Conservation (phyloP, 2,329 filamentous ascomycete genomes). For the Penicillium sp. region DNA sequence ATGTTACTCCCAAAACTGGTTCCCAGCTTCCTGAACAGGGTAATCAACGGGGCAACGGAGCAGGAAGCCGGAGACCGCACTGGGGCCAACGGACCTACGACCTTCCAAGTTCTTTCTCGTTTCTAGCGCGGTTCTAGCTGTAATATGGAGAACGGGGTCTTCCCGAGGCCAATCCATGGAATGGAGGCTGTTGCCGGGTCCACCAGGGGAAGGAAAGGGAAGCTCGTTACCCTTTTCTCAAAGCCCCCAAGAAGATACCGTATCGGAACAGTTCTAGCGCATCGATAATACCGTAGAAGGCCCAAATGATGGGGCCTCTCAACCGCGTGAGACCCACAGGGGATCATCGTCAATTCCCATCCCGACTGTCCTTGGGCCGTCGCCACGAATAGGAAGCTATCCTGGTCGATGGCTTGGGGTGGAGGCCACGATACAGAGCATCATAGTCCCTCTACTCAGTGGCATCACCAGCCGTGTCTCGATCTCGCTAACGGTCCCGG, state of each 20-base stretch:
- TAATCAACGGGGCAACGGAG: slow-evolving; percentile 5
- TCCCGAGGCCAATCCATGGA: slow-evolving; percentile 8
- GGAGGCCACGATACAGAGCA: not conserved
- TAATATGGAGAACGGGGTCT: slow-evolving; percentile 19
- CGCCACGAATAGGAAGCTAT: slow-evolving; percentile 10
- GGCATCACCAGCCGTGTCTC: slow-evolving; percentile 10
- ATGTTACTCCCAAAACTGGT: not conserved
- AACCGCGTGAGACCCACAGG: slow-evolving; percentile 14
- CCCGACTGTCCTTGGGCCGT: not conserved
- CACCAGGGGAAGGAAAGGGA: slow-evolving; percentile 21
- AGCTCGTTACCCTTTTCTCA: slow-evolving; percentile 15
- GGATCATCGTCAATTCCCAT: slow-evolving; percentile 12
- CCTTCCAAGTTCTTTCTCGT: slow-evolving; percentile 11
- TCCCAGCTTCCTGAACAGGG: not conserved
- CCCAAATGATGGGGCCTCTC: slow-evolving; percentile 11
- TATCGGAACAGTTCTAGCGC: slow-evolving; percentile 3
- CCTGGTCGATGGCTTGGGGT: not conserved
- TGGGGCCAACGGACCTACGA: not conserved
- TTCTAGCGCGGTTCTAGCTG: slow-evolving; percentile 30
- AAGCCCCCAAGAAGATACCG: slow-evolving; percentile 3
- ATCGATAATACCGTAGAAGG: slow-evolving; percentile 9
- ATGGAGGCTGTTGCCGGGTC: slow-evolving; percentile 10
- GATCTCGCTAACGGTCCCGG: slow-evolving; percentile 21
- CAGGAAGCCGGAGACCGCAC: not conserved
- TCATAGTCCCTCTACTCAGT: not conserved